Base-by-base conservation (phyloP, 2,329 filamentous ascomycete genomes). In the Claviceps africana region DNA sequence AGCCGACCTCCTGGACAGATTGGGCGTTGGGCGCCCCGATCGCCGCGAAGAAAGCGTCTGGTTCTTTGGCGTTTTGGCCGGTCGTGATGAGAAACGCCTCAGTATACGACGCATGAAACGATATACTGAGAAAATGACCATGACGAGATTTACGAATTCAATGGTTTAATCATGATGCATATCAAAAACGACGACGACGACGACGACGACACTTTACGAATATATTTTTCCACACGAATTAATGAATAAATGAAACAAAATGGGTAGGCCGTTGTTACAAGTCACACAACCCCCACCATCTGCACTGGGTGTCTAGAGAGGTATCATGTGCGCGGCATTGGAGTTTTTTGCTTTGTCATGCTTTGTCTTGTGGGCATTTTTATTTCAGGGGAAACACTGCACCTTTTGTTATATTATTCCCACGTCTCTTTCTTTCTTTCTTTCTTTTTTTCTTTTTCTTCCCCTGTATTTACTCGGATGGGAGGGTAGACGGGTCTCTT, bases 1-100 rank as follows among this genome's bases (percentile, higher is more conserved):
- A 57, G 72, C 72, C 0, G 84, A 89, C 57, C 75, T 96, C 21
- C 75, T 83, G 22, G 81, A 77, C 0, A 73, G 85, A 43, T 70
- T 95, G 2, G 82, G 87, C 49, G 72, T 79, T 44, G 69, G 72
- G 33, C 64, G 67, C 45, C 57, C 60, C n/a, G 62, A 69, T 51
- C 61, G 63, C 51, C 71, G 67, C 57, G 74, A 68, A 52, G 75
- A 74, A 65, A 77, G 72, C 31, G 60, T 70, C 51, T 81, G 78
- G 78, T 70, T 67, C 51, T 73, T 81, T 54, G 72, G 72, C 40
- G 63, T 70, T 44, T 59, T 64, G 46, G 59, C 65, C 2, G 58
- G 74, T 60, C 55, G 66, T 52, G 69, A 69, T 49, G 70, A 72
- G 55, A 66, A 65, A 19, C 63, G 67, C 19, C 57, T 74, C 10